Base-by-base conservation (phyloP, 805 yeast species). In the Torulaspora gathmanii region DNA sequence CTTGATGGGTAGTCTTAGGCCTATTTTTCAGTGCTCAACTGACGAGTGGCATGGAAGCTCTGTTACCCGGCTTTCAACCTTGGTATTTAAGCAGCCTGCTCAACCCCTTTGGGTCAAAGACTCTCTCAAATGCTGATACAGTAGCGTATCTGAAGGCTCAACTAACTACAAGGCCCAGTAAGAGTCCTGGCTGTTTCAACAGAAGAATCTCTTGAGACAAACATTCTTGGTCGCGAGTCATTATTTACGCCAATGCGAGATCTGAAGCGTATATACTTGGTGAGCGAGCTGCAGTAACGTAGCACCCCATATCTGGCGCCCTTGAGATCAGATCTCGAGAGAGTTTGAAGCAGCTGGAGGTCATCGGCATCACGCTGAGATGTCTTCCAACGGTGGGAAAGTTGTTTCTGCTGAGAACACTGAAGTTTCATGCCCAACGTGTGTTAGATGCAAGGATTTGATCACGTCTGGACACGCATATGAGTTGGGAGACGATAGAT, bases 391-490 rank as follows among this genome's bases (percentile, higher is more conserved):
- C 20, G 20, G 20, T 16, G 34, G 34, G 6, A 31, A 15, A 5
- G 3, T 31, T 17, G 34, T 10, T 31, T 15, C 8, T 31, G 22
- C n/a, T 25, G 42, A 31, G 12, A 31, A 16, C 23, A 37, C 27
- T 13, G 30, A 19, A 22, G 31, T 25, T 22, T 13, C 44, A 6
- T 44, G 35, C 36, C 70, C 70, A 16, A 49, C 49, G 4, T 72
- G 76, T 60, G 65, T 70, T 42, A 56, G 72, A 42, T 77, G 82
- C 52, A 58, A 69, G 31, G 60, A 74, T 47, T 70, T 83, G 22
- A 86, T 91, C 39, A 77, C 77, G 15, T 95, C 87, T 57, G 96
- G 96, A 26, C 95, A 90, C 53, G 98, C 98, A 2, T 93, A 88
- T 62, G 98, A 91, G 63, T 71, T 91, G 40, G 96, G 96, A 19